A percentile compares a stretch with the other conserved stretches of the same genome.
These are phyloP conservation scores for Ascocoryne sarcoides DNA, from an alignment of 2,329 filamentous ascomycete species.

Conservation along the genomic window DNA sequence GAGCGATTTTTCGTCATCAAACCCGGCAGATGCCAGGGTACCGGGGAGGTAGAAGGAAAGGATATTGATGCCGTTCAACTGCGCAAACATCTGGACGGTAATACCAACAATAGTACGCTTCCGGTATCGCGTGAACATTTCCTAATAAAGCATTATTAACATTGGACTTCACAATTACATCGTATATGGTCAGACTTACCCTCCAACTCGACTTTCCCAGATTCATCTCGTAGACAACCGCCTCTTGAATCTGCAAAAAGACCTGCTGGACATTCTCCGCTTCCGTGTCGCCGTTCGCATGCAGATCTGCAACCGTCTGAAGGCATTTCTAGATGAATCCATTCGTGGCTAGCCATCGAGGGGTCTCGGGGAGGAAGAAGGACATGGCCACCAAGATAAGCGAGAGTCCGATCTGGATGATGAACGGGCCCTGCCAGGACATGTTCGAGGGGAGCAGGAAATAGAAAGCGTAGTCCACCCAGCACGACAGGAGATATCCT, in stretches of 20 bases:
- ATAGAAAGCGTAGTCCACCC: conserved; percentile 95
- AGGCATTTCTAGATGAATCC: conserved; percentile 32
- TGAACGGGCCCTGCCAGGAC: conserved; percentile 82
- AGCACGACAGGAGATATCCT: conserved; percentile 77
- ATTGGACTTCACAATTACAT: not conserved
- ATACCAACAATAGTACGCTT: conserved; percentile 35
- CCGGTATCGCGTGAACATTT: conserved; percentile 36
- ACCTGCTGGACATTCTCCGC: conserved; percentile 30
- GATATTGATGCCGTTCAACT: conserved; percentile 35
- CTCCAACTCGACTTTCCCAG: conserved; percentile 29
- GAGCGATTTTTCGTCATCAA: conserved; percentile 24
- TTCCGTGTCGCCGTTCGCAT: conserved; percentile 29
- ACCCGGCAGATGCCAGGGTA: conserved; percentile 30
- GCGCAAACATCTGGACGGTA: conserved; percentile 34
- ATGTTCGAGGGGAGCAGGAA: conserved; percentile 73
- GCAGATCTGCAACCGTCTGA: conserved; percentile 34
- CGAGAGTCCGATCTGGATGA: conserved; percentile 92
- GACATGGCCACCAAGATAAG: conserved; percentile 73
- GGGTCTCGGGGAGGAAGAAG: conserved; percentile 89
- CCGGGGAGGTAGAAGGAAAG: conserved; percentile 35
- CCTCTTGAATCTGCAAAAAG: conserved; percentile 32
- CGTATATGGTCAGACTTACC: conserved; percentile 14
- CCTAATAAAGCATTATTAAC: conserved; percentile 14
- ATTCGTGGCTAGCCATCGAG: conserved; percentile 47
- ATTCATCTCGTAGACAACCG: conserved; percentile 30